Conservation (phyloP, 768 basidiomycete species). For the Russula lepida region DNA sequence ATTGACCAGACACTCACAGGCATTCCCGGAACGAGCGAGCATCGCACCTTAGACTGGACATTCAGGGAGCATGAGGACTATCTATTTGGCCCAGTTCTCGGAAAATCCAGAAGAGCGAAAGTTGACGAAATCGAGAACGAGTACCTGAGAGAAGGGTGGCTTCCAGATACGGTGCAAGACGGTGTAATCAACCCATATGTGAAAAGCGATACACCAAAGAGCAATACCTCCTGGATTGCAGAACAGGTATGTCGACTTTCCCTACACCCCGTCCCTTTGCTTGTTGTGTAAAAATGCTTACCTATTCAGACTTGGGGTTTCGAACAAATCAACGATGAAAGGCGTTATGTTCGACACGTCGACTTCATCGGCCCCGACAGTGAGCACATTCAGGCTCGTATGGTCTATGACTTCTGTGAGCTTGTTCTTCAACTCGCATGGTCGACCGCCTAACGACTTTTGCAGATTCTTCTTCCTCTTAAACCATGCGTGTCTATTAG, state of each 20-base stretch:
- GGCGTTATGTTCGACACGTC: conserved; percentile 19
- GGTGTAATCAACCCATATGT: conserved; percentile 32
- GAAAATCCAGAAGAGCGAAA: conserved; percentile 28
- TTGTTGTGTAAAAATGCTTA: neutral
- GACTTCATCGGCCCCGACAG: conserved; percentile 13
- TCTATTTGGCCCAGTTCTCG: conserved; percentile 52
- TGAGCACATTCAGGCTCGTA: conserved; percentile 21
- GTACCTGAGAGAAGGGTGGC: conserved; percentile 36
- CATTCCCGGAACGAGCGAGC: conserved; percentile 48
- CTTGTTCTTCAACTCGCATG: neutral
- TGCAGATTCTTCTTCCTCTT: neutral
- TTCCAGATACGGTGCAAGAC: conserved; percentile 32
- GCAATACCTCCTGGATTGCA: conserved; percentile 50
- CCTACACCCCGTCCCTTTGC: neutral
- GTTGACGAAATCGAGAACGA: conserved; percentile 28
- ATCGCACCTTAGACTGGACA: conserved; percentile 48
- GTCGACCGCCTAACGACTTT: neutral
- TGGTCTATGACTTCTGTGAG: conserved; percentile 25
- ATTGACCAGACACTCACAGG: conserved; percentile 57
- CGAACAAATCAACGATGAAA: conserved; percentile 16
- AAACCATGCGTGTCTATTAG: neutral
- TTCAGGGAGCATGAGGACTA: conserved; percentile 47
- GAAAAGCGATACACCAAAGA: conserved; percentile 57
- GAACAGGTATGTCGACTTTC: conserved; percentile 41
- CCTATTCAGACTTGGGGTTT: conserved; percentile 21